Evolutionary conservation across 202 grass and related monocot genomes (phyloP), one percentile per base, ranked within the genome.

Genomic region (Cymbopogon flexuosus): DNA sequence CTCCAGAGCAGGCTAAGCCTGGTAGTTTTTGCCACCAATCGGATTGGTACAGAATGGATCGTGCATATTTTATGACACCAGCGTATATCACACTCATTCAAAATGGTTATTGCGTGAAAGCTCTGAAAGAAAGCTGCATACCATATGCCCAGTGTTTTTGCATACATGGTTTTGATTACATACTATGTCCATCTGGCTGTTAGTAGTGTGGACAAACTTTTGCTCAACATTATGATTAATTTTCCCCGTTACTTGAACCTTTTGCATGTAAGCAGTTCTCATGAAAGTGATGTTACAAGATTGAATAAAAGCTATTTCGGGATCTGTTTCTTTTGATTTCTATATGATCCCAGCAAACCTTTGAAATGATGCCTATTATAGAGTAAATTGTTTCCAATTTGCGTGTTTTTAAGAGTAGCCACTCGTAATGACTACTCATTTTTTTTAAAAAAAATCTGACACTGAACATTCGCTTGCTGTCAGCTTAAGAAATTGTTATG

Each of bases 311-410:
- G 45, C 33, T 75, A 56, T 29, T 27, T 31, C 34, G 47, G 39
- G 59, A 62, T 88, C 61, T 79, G 27, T 61, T 64, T 63, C 56
- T 72, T 68, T 56, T 24, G 40, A 5, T 75, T 68, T 88, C 60
- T 52, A 75, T 47, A 83, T 83, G 60, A 62, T 56, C 2, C 21
- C 49, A 64, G 11, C 19, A 54, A 72, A 79, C 49, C 45, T 14
- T 45, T 58, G n/a, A 74, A 36, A 45, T 21, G 34, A n/a, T 65
- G 43, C 34, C 63, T 72, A 18, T 22, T 33, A 34, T n/a, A 33
- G 36, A 16, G 2, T 59, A 6, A 75, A 43, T 42, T 4, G 6
- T 80, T 70, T 5, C 71, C 3, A 42, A 45, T 80, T 56, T 79
- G 29, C 34, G 31, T 63, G 33, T 39, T 68, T 21, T 59, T 74